Percentiles rank a stretch among this genome's conserved stretches.
phyloP scores from a whole-genome alignment of 306 rosid genomes.

The Pyrus pyrifolia region DNA sequence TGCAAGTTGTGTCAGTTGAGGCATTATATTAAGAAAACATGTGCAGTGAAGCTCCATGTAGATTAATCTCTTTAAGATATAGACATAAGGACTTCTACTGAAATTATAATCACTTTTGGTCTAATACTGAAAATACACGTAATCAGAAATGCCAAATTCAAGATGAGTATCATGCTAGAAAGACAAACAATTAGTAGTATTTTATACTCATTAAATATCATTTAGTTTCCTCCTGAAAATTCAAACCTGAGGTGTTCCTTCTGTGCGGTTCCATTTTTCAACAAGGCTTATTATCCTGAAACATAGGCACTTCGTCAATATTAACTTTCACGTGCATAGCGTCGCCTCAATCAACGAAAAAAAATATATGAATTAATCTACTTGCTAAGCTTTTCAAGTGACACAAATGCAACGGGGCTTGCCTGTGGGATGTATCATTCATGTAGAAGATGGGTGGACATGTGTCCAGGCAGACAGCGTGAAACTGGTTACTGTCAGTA shows the following conservation, averaged over 20 bases:
- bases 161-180: not conserved
- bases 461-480: slow-evolving; percentile 97
- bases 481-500: slow-evolving; percentile 94
- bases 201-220: not conserved
- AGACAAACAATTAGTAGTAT: not conserved
- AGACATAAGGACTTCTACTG: not conserved
- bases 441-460: slow-evolving; percentile 93
- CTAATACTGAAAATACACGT: too few relatives aligned
- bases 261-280: slow-evolving; percentile 89
- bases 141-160: not conserved
- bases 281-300: slow-evolving; percentile 83
- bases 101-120: not conserved
- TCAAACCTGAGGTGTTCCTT: slow-evolving; percentile 89
- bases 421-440: slow-evolving; percentile 98
- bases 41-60: not conserved
- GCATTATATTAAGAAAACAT: not conserved
- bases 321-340: slow-evolving; percentile 7
- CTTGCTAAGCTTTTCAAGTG: not conserved
- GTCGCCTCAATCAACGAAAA: slow-evolving; percentile 4
- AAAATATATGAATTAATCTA: not conserved
- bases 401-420: slow-evolving; percentile 8
- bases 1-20: not conserved
- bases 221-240: not conserved
- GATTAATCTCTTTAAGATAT: not conserved
- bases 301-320: slow-evolving; percentile 26